phyloP scores from a whole-genome alignment of 2,329 filamentous ascomycete species.

The Davidsoniella eucalypti region DNA sequence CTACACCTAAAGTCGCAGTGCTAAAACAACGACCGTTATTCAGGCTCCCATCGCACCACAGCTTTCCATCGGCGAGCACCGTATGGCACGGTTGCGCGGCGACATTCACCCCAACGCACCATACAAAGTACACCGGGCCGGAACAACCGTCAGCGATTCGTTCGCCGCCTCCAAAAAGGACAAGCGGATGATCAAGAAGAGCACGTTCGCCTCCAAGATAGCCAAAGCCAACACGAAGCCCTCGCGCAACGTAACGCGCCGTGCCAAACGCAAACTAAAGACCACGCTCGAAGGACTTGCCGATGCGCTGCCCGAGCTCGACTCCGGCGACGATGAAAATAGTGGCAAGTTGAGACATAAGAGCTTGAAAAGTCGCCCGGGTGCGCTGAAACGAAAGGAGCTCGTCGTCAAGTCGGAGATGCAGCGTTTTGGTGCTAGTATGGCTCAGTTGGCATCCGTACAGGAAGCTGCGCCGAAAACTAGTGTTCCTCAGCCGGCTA shows the following conservation, averaged over 20 bases:
- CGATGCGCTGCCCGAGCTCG: slow-evolving; percentile 57
- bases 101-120: slow-evolving; percentile 33
- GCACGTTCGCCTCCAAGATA: slow-evolving; percentile 61
- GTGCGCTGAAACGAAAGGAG: slow-evolving; percentile 71
- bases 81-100: slow-evolving; percentile 32
- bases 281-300: slow-evolving; percentile 60
- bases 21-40: not conserved
- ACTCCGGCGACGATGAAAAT: slow-evolving; percentile 25
- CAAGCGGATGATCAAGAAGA: slow-evolving; percentile 70
- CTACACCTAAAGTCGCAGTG: too few relatives aligned
- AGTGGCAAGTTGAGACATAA: slow-evolving; percentile 51
- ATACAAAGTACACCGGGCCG: slow-evolving; percentile 33
- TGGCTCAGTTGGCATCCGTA: slow-evolving; percentile 50
- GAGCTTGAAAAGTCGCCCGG: slow-evolving; percentile 58
- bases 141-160: slow-evolving; percentile 33
- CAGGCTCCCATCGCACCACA: slow-evolving; percentile 26
- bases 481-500: not conserved
- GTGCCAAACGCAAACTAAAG: slow-evolving; percentile 62
- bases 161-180: slow-evolving; percentile 66
- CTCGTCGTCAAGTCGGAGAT: slow-evolving; percentile 65
- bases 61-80: slow-evolving; percentile 40
- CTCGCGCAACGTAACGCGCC: slow-evolving; percentile 37
- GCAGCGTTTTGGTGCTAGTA: slow-evolving; percentile 65
- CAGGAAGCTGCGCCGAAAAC: slow-evolving; percentile 8
- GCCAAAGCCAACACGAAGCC: slow-evolving; percentile 39